Percentiles rank a stretch among this genome's conserved stretches.
These are phyloP conservation scores for Chaetomiaceae sp. DNA, from an alignment of 2,329 filamentous ascomycete genomes.

Conservation along the genomic window DNA sequence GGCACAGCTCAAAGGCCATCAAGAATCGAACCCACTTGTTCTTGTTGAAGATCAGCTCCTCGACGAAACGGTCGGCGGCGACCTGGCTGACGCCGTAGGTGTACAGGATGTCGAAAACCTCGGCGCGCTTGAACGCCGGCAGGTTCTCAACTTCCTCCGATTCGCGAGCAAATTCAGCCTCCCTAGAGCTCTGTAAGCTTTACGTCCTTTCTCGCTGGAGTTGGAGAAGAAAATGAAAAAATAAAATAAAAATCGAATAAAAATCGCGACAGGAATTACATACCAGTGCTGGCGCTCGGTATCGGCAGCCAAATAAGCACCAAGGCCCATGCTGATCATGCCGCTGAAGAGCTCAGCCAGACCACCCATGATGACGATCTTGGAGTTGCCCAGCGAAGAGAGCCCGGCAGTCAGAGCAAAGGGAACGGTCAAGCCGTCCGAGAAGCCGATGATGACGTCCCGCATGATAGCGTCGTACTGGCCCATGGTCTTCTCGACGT, in stretches of 20 bases:
- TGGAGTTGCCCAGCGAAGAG: constrained; percentile 59
- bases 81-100: constrained; percentile 42
- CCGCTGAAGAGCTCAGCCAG: constrained; percentile 72
- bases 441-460: constrained; percentile 53
- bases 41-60: constrained; percentile 44
- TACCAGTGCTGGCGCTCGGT: constrained; percentile 9
- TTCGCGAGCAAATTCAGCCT: constrained; percentile 46
- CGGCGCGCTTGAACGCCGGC: constrained; percentile 43
- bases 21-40: constrained; percentile 53
- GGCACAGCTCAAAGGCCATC: constrained; percentile 54
- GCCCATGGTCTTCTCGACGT: constrained; percentile 1
- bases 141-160: constrained; percentile 39
- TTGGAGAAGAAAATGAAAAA: background rate
- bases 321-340: constrained; percentile 73
- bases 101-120: constrained; percentile 45
- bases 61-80: constrained; percentile 43
- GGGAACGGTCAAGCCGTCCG: constrained; percentile 74
- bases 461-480: constrained; percentile 1
- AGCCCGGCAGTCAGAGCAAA: constrained; percentile 75
- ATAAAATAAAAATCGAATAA: background rate
- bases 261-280: too few relatives aligned
- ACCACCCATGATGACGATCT: constrained; percentile 66
- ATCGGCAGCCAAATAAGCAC: constrained; percentile 61
- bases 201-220: constrained; percentile 30
- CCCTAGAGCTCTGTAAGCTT: too few relatives aligned